These are phyloP conservation scores for Acorus gramineus DNA, from an alignment of 106 monocot species.

Conservation along the genomic window DNA sequence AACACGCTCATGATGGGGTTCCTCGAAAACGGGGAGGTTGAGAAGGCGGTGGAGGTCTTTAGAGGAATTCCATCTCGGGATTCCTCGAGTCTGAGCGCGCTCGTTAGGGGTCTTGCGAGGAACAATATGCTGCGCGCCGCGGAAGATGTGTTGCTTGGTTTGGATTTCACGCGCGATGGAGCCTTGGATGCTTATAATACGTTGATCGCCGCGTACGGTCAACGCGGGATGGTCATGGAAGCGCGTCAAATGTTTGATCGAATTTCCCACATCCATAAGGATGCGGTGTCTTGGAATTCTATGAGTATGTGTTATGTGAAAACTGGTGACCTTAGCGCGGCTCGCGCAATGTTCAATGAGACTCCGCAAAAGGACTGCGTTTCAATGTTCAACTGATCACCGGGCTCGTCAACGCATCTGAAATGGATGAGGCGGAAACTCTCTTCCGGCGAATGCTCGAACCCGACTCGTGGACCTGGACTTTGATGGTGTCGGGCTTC, in stretches of 20 bases:
- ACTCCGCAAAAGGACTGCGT: slow-evolving; percentile 56
- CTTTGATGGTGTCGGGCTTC: slow-evolving; percentile 60
- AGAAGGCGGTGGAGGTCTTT: slow-evolving; percentile 47
- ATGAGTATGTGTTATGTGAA: slow-evolving; percentile 86
- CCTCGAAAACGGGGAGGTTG: slow-evolving; percentile 29
- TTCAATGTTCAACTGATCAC: too few species aligned
- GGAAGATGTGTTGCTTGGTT: slow-evolving; percentile 23
- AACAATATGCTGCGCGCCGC: slow-evolving; percentile 48
- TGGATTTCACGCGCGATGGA: slow-evolving; percentile 10
- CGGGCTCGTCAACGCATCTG: slow-evolving; percentile 29
- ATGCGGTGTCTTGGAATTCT: slow-evolving; percentile 79
- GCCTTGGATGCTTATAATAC: slow-evolving; percentile 67
- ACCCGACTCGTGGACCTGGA: slow-evolving; percentile 61
- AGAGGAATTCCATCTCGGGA: slow-evolving; percentile 50
- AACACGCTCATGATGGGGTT: slow-evolving; percentile 63
- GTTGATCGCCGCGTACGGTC: slow-evolving; percentile 58
- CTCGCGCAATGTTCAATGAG: slow-evolving; percentile 59
- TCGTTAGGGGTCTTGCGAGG: slow-evolving; percentile 46
- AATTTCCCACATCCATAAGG: slow-evolving; percentile 37
- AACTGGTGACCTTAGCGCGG: slow-evolving; percentile 34
- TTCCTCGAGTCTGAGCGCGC: slow-evolving; percentile 26
- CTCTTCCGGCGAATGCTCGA: slow-evolving; percentile 42
- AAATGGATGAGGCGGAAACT: slow-evolving; percentile 40
- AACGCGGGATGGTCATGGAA: slow-evolving; percentile 34
- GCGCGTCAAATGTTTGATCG: slow-evolving; percentile 45